Evolutionary conservation across 495 filamentous ascomycete species (phyloP), one percentile per base, ranked within the genome.

Genomic region (Penicillium maclennaniae): DNA sequence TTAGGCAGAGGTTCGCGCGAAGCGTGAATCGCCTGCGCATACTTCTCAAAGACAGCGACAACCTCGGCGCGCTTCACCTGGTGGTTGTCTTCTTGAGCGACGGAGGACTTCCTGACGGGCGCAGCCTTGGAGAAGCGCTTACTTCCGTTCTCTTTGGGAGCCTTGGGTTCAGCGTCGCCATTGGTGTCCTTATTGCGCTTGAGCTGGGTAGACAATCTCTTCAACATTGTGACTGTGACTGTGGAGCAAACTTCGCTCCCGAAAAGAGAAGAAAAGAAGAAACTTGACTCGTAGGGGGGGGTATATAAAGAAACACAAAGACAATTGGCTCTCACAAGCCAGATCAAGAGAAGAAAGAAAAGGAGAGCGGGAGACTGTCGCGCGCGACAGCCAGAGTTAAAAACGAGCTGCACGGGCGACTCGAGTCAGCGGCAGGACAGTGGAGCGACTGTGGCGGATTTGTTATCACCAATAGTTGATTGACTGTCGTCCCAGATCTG

Each of bases 1-100:
- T 76, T 81, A 0, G 89, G 86, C 53, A 88, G 60, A 23, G 89
- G 87, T 45, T 81, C 75, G 43, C 76, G 75, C 28, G 80, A 81
- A 26, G 86, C 81, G 45, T 84, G 79, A 43, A 90, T 78, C 17
- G 89, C 58, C 54, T 88, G 84, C 14, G 75, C 78, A 69, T 83
- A 83, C 55, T 80, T 73, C 47, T 80, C 74, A 49, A 89, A 86
- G 12, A 79, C 75, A 19, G 66, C 67, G n/a, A 66, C 59, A 9
- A 75, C 73, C 45, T 79, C 73, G 17, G 54, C 58, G 12, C 67
- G 63, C 49, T 67, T 73, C 43, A 73, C 72, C 28, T 72, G 66
- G 45, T 59, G 61, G n/a, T 67, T 60, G 21, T 65, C 61, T 25
- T 72, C 62, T 10, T 71, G 55, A 28, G 68, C 62, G 3, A 67